Base-by-base conservation (phyloP, 331 rosid species). In the Prunus yedoensis region DNA sequence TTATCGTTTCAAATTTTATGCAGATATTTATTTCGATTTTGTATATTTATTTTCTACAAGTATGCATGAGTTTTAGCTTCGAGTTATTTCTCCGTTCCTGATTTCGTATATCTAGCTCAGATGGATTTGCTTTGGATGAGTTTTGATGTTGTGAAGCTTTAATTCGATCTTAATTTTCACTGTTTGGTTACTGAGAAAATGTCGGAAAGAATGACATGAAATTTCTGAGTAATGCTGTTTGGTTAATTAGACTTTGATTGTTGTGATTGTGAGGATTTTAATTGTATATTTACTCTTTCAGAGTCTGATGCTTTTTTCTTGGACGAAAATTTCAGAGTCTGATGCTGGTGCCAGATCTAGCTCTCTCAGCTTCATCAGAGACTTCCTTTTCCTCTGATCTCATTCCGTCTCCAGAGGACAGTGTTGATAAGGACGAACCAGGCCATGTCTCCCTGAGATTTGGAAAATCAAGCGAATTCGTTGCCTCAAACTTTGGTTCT, bases 271-370 rank as follows among this genome's bases (percentile, higher is more conserved):
- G 47, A n/a, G 32, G 76, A 62, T 51, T 46, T 60, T 69, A 28
- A 64, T 13, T 14, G 23, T 54, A 8, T 30, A 46, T 53, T 50
- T 60, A 64, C 66, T 70, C 57, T 43, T 65, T 10, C 43, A 66
- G 84, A 52, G 35, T 66, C 11, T 23, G 73, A 46, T 75, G 59
- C 52, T 41, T 32, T 32, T 32, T 32, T 32, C 38, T 32, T 4
- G 38, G 38, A 32, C 38, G 7, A 32, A 32, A 32, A 32, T 43
- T 65, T 14, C 43, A 66, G 84, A 52, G 35, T 66, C 8, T 23
- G 70, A 46, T 75, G 59, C 52, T 41, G 69, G 12, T 75, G 72
- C 75, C 67, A 46, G 83, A 79, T 83, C 81, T 85, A 74, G 58
- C 71, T 41, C 63, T 80, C 30, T 78, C 75, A 23, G 65, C 43